Conservation (phyloP, 2,329 filamentous ascomycete genomes). For the Cordyceps farinosa region DNA sequence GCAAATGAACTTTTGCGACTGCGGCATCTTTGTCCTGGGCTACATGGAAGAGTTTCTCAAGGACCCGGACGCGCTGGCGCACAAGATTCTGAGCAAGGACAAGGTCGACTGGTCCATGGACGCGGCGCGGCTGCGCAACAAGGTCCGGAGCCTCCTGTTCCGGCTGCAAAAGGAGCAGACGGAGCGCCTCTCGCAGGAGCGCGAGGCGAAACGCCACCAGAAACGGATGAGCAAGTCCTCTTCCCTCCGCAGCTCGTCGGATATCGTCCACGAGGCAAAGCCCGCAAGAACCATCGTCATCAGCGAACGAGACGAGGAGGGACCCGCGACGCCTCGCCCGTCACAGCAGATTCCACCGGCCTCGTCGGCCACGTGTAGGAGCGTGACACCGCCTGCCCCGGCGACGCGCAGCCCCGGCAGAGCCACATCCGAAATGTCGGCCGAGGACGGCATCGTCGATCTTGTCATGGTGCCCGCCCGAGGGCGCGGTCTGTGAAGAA, state of each 20-base stretch:
- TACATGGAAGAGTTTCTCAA: constrained; percentile 81
- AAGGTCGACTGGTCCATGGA: constrained; percentile 50
- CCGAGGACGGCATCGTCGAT: background rate
- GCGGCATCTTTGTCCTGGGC: constrained; percentile 79
- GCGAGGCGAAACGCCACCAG: constrained; percentile 28
- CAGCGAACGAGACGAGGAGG: background rate
- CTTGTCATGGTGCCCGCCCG: background rate
- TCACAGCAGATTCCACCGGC: background rate
- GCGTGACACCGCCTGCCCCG: background rate
- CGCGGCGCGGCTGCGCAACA: constrained; percentile 55
- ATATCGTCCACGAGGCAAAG: constrained; percentile 7
- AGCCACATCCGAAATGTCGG: background rate
- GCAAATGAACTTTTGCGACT: constrained; percentile 84
- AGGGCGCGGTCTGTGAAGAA: background rate
- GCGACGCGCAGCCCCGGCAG: background rate
- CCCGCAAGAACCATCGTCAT: background rate
- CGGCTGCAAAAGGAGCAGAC: constrained; percentile 58
- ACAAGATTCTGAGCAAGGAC: constrained; percentile 61
- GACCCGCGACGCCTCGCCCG: background rate
- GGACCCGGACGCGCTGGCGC: constrained; percentile 67
- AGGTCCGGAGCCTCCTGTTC: constrained; percentile 65
- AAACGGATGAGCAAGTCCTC: background rate
- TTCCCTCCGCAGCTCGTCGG: background rate
- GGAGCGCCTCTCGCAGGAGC: constrained; percentile 36
- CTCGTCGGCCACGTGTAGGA: background rate